Evolutionary conservation across 805 yeast species (phyloP).

Genomic region (Schwanniomyces yamadae): DNA sequence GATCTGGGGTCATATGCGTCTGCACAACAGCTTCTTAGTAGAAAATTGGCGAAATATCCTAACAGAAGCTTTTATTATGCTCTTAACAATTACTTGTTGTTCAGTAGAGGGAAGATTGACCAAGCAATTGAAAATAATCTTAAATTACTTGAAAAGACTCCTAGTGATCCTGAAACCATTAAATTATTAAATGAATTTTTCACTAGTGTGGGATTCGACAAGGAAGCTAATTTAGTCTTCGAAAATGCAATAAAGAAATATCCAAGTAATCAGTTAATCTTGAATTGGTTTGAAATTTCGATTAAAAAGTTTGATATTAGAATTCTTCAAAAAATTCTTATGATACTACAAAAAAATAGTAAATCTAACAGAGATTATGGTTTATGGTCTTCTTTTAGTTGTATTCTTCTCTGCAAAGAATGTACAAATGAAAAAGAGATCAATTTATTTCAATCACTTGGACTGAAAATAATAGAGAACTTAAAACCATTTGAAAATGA

Average conservation of each 20-base stretch:
- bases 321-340: conserved; percentile 53
- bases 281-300: conserved; percentile 59
- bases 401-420: conserved; percentile 41
- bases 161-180: conserved; percentile 57
- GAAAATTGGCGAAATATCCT: conserved; percentile 56
- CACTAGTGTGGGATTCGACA: conserved; percentile 27
- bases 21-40: conserved; percentile 50
- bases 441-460: conserved; percentile 58
- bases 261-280: conserved; percentile 47
- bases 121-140: conserved; percentile 34
- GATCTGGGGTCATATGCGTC: conserved; percentile 51
- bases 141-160: conserved; percentile 33
- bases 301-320: conserved; percentile 46
- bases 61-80: conserved; percentile 54
- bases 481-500: conserved; percentile 51
- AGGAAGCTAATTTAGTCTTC: conserved; percentile 48
- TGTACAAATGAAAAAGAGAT: conserved; percentile 42
- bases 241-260: conserved; percentile 60
- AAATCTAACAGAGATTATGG: conserved; percentile 31
- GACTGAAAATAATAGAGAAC: conserved; percentile 54
- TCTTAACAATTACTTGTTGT: conserved; percentile 35
- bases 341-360: conserved; percentile 35
- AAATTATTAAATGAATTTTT: conserved; percentile 48
- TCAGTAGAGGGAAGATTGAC: conserved; percentile 28
- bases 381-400: conserved; percentile 57